Evolutionary conservation across 371 early-diverging fungal genomes (phyloP), one percentile per base, ranked within the genome.

Genomic region (Rhizopus delemar): DNA sequence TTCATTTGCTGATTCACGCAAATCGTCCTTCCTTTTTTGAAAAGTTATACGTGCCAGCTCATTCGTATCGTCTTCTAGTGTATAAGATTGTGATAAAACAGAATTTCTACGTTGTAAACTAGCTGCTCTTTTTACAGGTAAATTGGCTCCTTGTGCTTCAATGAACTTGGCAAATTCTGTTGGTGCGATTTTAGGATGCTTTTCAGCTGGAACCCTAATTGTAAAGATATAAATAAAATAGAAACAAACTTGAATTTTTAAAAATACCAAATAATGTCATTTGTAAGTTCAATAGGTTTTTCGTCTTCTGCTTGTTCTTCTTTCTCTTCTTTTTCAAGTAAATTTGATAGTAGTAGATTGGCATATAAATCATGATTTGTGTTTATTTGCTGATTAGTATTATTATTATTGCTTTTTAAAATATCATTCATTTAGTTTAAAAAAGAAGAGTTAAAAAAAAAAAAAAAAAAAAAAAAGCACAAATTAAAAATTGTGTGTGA

Each of bases 131-230:
- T 15, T 51, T 9, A 48, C 63, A 6, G 65, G 55, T 31, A 57
- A 53, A 46, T 59, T 61, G 11, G 63, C 53, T 8, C 70, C 70
- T 46, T 70, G 70, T 3, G 63, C 58, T 34, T 73, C 52, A 32
- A 73, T 54, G 53, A 70, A 73, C 13, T 67, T 66, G 3, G 68
- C 61, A 67, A 78, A 68, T 62, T 78, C 71, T 49, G 51, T 58
- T 31, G 75, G 65, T 35, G 70, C 73, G 46, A 71, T 69, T 62
- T 78, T 61, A 56, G 73, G 68, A 61, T 71, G 65, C 45, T 72
- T 69, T 46, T 69, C 56, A 60, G 73, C 63, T 29, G 75, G 65
- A 31, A 72, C 66, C 70, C 74, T 71, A 43, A 36, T 13, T 36
- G 15, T 48, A 28, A 36, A 28, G 1, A 49, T 8, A 41, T 31